Conservation (phyloP, 1,139 yeast genomes). For the Sugiyamaella xylanicola region DNA sequence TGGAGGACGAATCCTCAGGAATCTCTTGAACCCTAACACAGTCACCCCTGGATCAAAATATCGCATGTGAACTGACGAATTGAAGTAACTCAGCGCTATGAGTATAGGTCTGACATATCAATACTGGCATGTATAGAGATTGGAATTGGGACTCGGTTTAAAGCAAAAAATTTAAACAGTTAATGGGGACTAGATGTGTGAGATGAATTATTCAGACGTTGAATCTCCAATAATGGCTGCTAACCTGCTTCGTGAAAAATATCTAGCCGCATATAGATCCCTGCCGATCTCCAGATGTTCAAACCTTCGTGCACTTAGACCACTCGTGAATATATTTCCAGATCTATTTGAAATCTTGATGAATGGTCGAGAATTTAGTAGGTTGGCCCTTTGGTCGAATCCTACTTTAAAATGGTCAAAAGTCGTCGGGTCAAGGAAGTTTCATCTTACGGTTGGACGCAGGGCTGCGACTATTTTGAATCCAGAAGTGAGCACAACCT, state of each 20-base stretch:
- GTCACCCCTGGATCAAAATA: conserved; percentile 20
- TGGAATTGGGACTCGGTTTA: no score
- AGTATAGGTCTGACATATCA: background rate
- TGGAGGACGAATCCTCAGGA: background rate
- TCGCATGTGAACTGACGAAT: conserved; percentile 4
- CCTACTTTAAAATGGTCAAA: background rate
- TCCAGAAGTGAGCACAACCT: conserved; percentile 13
- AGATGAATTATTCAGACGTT: no score
- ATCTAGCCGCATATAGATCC: conserved; percentile 1
- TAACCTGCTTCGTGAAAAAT: conserved; percentile 4
- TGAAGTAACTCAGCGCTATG: background rate
- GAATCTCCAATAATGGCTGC: no score
- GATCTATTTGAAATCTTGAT: no score
- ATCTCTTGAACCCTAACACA: conserved; percentile 1
- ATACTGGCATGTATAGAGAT: no score
- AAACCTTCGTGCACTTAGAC: no score
- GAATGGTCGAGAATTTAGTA: background rate
- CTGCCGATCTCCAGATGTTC: background rate
- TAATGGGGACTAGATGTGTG: no score
- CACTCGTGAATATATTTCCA: no score
- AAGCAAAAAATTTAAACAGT: no score
- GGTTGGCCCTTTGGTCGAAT: background rate
- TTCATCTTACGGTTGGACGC: background rate
- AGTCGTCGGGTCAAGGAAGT: background rate
- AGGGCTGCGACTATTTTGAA: background rate